Base-by-base conservation (phyloP, 371 early-diverging fungal genomes). In the Umbelopsis sp. region DNA sequence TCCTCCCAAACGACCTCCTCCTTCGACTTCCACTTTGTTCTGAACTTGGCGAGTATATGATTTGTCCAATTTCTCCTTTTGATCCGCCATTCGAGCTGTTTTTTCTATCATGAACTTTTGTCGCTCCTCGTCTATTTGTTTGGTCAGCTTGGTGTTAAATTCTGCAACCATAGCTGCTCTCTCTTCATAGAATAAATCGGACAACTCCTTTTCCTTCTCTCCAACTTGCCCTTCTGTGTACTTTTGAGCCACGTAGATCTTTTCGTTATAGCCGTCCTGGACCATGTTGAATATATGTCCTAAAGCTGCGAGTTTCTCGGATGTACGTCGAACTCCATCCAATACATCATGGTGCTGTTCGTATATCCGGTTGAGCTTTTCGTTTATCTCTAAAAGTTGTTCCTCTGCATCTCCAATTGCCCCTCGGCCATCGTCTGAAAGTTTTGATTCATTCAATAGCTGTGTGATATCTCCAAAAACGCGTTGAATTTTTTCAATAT, bases 1-100 rank as follows among this genome's bases (percentile, higher is more conserved):
- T 29, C 91, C 84, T 4, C 97, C 93, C 66, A 98, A 81, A 35
- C 97, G 92, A 24, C 97, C 96, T 45, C 90, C 91, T 50, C 97
- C 92, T 81, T 98, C 98, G 41, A 83, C 78, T 69, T 98, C 98
- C 2, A 98, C 94, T 45, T 90, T 85, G 20, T 85, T 80, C 68
- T 89, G 88, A 70, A 95, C 90, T 74, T 94, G 87, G 12, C 87
- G 83, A 25, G 82, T 76, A 80, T 85, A 89, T 22, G 83, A 78
- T 14, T 84, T 79, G 71, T 88, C 86, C 70, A 88, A 77, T 38
- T 82, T 83, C 25, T 80, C 71, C 11, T 84, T 85, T 62, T 88
- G 87, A 62, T 79, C 75, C 70, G 77, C 65, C 53, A 88, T 69
- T 67, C 81, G 85, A 8, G 72, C 69, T 53, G 76, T 50, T 44